Percentiles rank a stretch among this genome's conserved stretches.
Conservation (phyloP, 2,329 filamentous ascomycete species). For the Phaeosphaeria sp. region DNA sequence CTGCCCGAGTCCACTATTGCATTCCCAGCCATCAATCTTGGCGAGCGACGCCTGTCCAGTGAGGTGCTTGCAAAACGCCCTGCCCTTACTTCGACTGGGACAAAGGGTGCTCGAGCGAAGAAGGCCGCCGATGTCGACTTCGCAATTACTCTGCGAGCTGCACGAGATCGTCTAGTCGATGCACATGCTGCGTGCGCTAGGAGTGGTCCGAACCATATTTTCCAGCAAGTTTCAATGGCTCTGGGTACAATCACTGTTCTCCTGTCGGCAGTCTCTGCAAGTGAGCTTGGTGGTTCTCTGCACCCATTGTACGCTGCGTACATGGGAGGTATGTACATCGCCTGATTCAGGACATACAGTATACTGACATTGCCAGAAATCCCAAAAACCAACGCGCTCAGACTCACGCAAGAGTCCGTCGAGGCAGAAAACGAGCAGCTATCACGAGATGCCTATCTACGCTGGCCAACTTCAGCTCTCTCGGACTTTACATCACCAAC, state of each 20-base stretch:
- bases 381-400: slow-evolving; percentile 72
- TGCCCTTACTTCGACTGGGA: slow-evolving; percentile 8
- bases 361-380: slow-evolving; percentile 59
- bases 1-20: slow-evolving; percentile 93
- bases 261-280: slow-evolving; percentile 45
- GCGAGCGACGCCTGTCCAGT: slow-evolving; percentile 37
- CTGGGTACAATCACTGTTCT: slow-evolving; percentile 48
- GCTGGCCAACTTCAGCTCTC: slow-evolving; percentile 49
- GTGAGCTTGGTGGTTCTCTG: slow-evolving; percentile 38
- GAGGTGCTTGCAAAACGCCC: slow-evolving; percentile 19
- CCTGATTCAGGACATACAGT: slow-evolving; percentile 5
- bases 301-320: slow-evolving; percentile 51
- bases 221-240: slow-evolving; percentile 58
- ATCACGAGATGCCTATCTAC: slow-evolving; percentile 44
- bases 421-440: slow-evolving; percentile 56
- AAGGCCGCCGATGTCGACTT: slow-evolving; percentile 52
- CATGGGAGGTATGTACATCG: slow-evolving; percentile 39
- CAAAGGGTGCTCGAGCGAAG: slow-evolving; percentile 31
- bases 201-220: slow-evolving; percentile 62
- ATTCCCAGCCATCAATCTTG: slow-evolving; percentile 69
- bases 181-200: slow-evolving; percentile 63
- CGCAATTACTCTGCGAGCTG: slow-evolving; percentile 66
- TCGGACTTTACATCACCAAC: slow-evolving; percentile 47
- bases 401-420: slow-evolving; percentile 67
- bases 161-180: slow-evolving; percentile 70